Evolutionary conservation across 1,139 yeast species (phyloP).

Genomic region (Pichia inconspicua): DNA sequence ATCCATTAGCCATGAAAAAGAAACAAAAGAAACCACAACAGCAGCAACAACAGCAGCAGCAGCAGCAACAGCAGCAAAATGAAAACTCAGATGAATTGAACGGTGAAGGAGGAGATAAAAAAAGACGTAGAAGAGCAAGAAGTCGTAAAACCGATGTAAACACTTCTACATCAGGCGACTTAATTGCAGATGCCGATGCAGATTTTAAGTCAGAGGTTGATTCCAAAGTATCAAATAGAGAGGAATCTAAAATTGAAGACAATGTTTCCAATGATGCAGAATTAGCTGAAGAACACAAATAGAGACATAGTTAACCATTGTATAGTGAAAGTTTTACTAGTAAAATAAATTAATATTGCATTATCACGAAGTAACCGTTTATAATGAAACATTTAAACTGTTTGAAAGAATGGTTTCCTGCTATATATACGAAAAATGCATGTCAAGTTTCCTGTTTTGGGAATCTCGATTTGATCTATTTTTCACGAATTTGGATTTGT

Average conservation of each 20-base stretch:
- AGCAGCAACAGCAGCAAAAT: no score
- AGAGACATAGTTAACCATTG: not conserved
- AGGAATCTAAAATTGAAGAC: not conserved
- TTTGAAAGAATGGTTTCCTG: no score
- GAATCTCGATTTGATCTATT: not conserved
- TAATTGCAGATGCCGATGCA: no score
- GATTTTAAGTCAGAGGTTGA: no score
- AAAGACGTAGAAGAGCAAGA: constrained; percentile 36
- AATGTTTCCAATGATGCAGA: not conserved
- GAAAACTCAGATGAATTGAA: constrained; percentile 43
- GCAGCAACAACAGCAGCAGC: no score
- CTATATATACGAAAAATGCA: no score
- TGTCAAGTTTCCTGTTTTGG: not conserved
- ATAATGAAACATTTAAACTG: no score
- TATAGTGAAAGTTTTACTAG: not conserved
- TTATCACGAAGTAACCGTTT: no score
- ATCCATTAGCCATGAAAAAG: constrained; percentile 33
- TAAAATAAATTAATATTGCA: no score
- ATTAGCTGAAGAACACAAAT: not conserved
- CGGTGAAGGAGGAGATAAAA: constrained; percentile 35
- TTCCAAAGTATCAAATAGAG: not conserved
- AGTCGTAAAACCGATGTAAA: constrained; percentile 24
- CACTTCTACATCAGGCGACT: not conserved
- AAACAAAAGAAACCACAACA: constrained; percentile 75
- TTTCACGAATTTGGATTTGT: not conserved